Conservation (phyloP, 1,139 yeast species). For the Nakaseomyces kungkrabaensis region DNA sequence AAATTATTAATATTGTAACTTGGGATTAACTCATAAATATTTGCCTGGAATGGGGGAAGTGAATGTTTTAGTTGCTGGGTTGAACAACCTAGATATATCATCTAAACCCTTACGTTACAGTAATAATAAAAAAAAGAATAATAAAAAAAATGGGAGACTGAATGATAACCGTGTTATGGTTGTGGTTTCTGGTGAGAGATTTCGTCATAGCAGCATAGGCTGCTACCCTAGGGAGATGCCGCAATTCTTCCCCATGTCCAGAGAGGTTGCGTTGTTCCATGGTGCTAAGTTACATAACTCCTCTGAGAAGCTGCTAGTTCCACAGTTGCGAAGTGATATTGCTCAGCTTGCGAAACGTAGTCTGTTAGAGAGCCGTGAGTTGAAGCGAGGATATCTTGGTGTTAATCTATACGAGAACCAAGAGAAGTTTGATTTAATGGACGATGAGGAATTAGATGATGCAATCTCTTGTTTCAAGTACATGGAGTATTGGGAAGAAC, state of each 20-base stretch:
- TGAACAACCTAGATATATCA: background rate
- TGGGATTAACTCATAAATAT: no score
- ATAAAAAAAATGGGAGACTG: background rate
- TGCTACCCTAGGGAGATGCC: constrained; percentile 5
- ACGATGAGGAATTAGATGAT: constrained; percentile 14
- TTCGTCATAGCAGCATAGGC: constrained; percentile 4
- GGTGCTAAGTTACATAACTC: constrained; percentile 1
- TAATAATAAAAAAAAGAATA: background rate
- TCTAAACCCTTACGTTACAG: background rate
- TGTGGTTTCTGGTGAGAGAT: constrained; percentile 4
- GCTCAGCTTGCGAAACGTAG: constrained; percentile 6
- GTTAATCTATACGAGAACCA: constrained; percentile 15
- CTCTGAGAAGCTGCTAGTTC: constrained; percentile 1
- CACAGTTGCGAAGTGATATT: constrained; percentile 8
- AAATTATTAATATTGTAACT: no score
- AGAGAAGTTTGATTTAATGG: constrained; percentile 16
- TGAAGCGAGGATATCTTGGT: constrained; percentile 14
- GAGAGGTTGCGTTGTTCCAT: constrained; percentile 9
- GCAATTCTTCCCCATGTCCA: background rate
- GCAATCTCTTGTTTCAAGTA: constrained; percentile 18
- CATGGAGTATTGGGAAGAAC: constrained; percentile 9
- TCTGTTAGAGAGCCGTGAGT: constrained; percentile 5
- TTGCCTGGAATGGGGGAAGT: background rate
- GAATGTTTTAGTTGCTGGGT: background rate
- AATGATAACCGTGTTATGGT: background rate